These are phyloP conservation scores for Trichoderma koningii DNA, from an alignment of 2,329 filamentous ascomycete species.

Conservation along the genomic window DNA sequence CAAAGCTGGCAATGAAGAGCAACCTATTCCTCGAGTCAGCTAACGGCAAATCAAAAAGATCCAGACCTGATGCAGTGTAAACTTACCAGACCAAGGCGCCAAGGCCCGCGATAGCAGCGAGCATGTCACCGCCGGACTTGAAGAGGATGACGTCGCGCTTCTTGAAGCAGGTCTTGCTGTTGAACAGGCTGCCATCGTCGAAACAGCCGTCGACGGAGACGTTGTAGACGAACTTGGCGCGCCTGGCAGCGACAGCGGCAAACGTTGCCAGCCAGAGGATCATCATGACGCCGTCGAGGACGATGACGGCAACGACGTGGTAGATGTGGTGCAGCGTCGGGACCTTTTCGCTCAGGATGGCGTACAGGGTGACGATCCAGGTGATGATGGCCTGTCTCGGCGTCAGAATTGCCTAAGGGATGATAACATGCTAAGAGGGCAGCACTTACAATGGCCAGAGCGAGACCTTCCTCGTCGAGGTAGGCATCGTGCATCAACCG, in stretches of 20 bases:
- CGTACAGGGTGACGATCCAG: constrained; percentile 48
- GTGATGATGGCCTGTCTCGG: constrained; percentile 46
- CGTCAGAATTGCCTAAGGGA: background rate
- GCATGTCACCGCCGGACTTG: constrained; percentile 39
- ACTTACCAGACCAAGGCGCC: constrained; percentile 49
- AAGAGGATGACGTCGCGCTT: constrained; percentile 42
- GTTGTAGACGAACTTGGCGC: constrained; percentile 41
- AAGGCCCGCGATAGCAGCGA: constrained; percentile 47
- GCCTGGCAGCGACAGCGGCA: constrained; percentile 45
- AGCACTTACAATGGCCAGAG: constrained; percentile 45
- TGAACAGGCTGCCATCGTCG: constrained; percentile 44
- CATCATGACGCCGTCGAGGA: constrained; percentile 47
- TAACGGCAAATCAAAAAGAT: too few species aligned
- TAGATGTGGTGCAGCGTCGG: constrained; percentile 41
- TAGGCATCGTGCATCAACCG: constrained; percentile 46
- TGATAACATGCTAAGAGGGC: background rate
- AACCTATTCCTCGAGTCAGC: constrained; percentile 36
- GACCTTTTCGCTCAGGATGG: constrained; percentile 46
- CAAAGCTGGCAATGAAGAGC: constrained; percentile 44
- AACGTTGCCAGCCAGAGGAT: constrained; percentile 52
- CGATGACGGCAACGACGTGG: constrained; percentile 49
- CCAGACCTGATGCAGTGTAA: rapidly evolving
- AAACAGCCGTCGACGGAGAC: constrained; percentile 38
- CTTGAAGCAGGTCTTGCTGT: constrained; percentile 43
- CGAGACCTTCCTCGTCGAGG: constrained; percentile 45